Base-by-base conservation (phyloP, 768 basidiomycete species). In the Suillus brevipes region DNA sequence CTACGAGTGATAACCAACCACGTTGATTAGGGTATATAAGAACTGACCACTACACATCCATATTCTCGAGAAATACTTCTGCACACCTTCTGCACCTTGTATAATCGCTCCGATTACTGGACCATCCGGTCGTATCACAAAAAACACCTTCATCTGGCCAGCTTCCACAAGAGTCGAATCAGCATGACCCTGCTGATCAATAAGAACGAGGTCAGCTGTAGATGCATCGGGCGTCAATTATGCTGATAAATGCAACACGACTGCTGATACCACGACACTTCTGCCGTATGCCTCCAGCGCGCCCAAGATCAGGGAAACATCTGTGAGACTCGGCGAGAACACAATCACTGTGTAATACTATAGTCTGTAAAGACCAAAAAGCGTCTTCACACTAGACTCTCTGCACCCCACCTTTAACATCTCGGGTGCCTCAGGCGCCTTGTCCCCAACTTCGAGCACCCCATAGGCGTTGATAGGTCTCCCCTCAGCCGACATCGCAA, bases 141-240 rank as follows among this genome's bases (percentile, higher is more conserved):
- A n/a, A n/a, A n/a, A n/a, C n/a, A n/a, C 50, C n/a, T 78, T 66
- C 6, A 67, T 68, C 50, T 76, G 77, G 7, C 72, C 73, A 20
- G 74, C 72, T 25, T 63, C 65, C 20, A 75, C 70, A 53, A 71
- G 71, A 69, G 75, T 72, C 2, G 67, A 67, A 65, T 78, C 74
- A 0, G 81, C 81, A 61, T 78, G 73, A 10, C 78, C 78, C 1
- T 68, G 67, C 14, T 64, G 62, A 64, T 81, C 79, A 36, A 76
- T 74, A 13, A 82, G 60, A 13, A 78, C 72, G 28, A 70, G 73
- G 63, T 76, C 74, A 1, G 74, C 74, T 23, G n/a, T 18, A 28
- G 43, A 40, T 61, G 25, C 52, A 59, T 9, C 18, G 6, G 52
- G 13, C 14, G 20, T 9, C 20, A 5, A 25, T 16, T n/a, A n/a